Conservation (phyloP, 371 early-diverging fungal genomes). For the Mucor piriformis region DNA sequence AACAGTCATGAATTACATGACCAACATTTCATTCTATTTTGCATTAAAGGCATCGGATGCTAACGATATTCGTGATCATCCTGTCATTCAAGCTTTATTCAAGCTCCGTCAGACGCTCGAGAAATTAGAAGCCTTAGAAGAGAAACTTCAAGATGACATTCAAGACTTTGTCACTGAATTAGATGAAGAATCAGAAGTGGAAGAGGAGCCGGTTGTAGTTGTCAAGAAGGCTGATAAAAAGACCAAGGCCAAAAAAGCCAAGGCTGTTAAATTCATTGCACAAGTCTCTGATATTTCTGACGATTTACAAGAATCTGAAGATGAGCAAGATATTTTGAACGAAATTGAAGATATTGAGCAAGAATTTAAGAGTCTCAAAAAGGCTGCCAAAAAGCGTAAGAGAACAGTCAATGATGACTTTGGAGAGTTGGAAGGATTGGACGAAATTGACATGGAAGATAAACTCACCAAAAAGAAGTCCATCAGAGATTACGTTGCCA, state of each 20-base stretch:
- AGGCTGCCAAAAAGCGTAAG: constrained; percentile 49
- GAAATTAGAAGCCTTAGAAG: constrained; percentile 70
- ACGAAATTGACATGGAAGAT: constrained; percentile 81
- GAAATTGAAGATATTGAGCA: constrained; percentile 48
- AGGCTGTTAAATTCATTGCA: neutral
- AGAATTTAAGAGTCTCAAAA: constrained; percentile 54
- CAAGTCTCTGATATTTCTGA: constrained; percentile 21
- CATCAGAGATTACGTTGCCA: constrained; percentile 72
- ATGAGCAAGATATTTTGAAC: constrained; percentile 37
- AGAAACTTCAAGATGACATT: constrained; percentile 47
- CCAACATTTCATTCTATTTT: constrained; percentile 90
- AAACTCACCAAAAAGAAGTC: constrained; percentile 72
- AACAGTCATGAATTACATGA: constrained; percentile 72
- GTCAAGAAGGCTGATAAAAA: constrained; percentile 3
- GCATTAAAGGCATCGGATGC: constrained; percentile 72
- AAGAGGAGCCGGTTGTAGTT: constrained; percentile 21
- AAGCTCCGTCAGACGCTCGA: constrained; percentile 70
- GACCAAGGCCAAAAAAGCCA: constrained; percentile 18
- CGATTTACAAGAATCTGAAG: constrained; percentile 36
- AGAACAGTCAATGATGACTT: constrained; percentile 66
- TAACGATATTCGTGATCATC: constrained; percentile 72
- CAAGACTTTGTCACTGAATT: constrained; percentile 25
- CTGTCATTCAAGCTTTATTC: constrained; percentile 81
- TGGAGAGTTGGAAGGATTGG: constrained; percentile 76
- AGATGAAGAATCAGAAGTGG: constrained; percentile 14